Evolutionary conservation across 1,284 basidiomycete genomes (phyloP).

Genomic region (Heterobasidion occidentale): DNA sequence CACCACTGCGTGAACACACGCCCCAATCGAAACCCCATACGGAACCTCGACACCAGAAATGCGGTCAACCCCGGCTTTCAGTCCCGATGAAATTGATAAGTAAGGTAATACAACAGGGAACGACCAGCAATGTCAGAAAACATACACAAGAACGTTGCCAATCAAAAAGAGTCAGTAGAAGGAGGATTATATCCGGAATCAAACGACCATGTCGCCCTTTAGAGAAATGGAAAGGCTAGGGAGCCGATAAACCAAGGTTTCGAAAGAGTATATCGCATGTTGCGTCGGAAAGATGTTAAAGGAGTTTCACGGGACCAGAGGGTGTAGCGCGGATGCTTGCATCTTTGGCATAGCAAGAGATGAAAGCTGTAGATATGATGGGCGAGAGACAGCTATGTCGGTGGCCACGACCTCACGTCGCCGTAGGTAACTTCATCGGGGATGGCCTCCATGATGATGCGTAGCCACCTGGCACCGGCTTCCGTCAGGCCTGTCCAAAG

Average conservation of each 20-base stretch:
- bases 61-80: not conserved
- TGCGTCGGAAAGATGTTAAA: not conserved
- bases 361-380: not conserved
- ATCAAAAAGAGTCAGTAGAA: not conserved
- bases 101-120: not conserved
- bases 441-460: constrained; percentile 23
- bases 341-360: not conserved
- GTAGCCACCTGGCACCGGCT: constrained; percentile 20
- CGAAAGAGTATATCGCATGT: not conserved
- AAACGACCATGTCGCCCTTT: not conserved
- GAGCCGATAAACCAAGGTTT: not conserved
- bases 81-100: not conserved
- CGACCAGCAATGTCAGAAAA: not conserved
- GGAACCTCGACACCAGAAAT: no score
- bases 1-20: no score
- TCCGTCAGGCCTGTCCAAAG: constrained; percentile 21
- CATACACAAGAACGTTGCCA: not conserved
- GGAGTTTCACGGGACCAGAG: not conserved
- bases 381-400: not conserved
- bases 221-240: not conserved
- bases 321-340: not conserved
- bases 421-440: not conserved
- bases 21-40: no score
- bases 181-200: not conserved
- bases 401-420: not conserved